Conservation (phyloP, 2,329 filamentous ascomycete species). For the Septoria petroselini region DNA sequence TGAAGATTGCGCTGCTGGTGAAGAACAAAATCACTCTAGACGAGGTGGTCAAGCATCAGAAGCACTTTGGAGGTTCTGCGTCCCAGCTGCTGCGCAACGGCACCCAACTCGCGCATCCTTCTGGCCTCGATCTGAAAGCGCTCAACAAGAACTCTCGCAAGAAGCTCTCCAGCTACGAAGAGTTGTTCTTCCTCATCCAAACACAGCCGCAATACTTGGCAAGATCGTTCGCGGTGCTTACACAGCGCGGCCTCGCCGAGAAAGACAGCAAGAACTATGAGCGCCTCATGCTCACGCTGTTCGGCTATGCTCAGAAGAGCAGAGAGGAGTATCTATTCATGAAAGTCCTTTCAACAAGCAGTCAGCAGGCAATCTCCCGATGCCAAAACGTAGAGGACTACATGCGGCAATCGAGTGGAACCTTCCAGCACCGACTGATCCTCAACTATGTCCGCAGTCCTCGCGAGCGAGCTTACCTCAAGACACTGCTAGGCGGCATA, state of each 20-base stretch:
- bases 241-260: conserved; percentile 79
- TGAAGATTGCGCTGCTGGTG: conserved; percentile 96
- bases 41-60: conserved; percentile 94
- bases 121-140: conserved; percentile 87
- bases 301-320: conserved; percentile 94
- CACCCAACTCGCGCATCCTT: conserved; percentile 56
- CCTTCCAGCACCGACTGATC: conserved; percentile 88
- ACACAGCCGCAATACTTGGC: conserved; percentile 95
- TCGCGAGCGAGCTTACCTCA: conserved; percentile 85
- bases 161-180: conserved; percentile 95
- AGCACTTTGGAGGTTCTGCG: conserved; percentile 75
- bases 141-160: conserved; percentile 94
- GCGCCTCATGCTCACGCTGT: conserved; percentile 91
- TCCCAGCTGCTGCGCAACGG: conserved; percentile 35
- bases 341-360: conserved; percentile 78
- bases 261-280: conserved; percentile 92
- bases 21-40: conserved; percentile 99
- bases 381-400: conserved; percentile 77
- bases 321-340: conserved; percentile 95
- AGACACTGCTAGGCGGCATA: conserved; percentile 78
- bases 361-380: conserved; percentile 79
- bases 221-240: conserved; percentile 76
- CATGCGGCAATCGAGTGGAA: conserved; percentile 68
- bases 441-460: conserved; percentile 86
- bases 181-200: conserved; percentile 94